Conservation (phyloP, 805 yeast species). For the Pichia manshurica region DNA sequence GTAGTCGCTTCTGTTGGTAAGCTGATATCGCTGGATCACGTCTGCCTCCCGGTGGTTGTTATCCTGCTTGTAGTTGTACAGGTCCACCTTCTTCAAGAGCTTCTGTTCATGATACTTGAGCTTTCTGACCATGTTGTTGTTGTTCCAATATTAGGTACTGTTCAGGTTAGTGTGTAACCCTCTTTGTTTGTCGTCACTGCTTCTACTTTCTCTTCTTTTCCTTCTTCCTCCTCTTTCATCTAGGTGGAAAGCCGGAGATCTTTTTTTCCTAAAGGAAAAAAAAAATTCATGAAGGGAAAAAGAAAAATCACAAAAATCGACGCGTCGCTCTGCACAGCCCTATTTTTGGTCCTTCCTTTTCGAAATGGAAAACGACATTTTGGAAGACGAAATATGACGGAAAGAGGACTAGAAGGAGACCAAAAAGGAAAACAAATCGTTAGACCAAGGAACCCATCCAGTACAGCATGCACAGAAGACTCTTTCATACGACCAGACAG, state of each 20-base stretch:
- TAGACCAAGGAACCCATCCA: no score
- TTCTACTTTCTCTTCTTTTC: no score
- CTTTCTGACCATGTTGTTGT: constrained; percentile 63
- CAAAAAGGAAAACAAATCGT: no score
- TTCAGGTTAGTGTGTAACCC: no score
- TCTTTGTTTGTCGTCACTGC: no score
- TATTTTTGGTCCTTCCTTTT: neutral
- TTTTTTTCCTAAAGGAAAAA: no score
- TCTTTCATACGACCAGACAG: constrained; percentile 30
- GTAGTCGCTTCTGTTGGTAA: constrained; percentile 93
- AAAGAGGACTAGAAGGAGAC: no score
- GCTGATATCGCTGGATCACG: constrained; percentile 90
- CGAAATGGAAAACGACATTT: no score
- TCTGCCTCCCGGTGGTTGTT: constrained; percentile 93
- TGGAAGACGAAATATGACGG: no score
- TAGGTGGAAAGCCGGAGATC: no score
- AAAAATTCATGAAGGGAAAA: neutral
- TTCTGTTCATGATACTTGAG: constrained; percentile 94
- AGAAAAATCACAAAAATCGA: neutral
- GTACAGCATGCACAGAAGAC: constrained; percentile 21
- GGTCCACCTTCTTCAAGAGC: constrained; percentile 89
- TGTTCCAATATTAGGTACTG: neutral
- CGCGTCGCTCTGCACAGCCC: no score
- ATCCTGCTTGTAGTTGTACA: constrained; percentile 96
- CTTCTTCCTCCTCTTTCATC: no score